Evolutionary conservation across 768 basidiomycete genomes (phyloP), one percentile per base, ranked within the genome.

Genomic region (Porpolomopsis calyptriformis): DNA sequence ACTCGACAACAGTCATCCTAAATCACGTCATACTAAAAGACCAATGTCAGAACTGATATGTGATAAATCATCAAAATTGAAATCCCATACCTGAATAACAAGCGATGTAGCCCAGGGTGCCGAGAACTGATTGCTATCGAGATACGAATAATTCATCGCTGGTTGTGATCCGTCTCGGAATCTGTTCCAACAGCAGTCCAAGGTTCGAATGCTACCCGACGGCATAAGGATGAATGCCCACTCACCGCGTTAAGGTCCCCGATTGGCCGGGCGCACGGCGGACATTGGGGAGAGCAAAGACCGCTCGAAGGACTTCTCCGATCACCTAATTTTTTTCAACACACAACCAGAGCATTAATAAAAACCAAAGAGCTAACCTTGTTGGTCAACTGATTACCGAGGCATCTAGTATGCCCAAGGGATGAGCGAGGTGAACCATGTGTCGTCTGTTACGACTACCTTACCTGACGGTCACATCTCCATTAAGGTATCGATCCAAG

Each of bases 251-350:
- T 25, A 90, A 73, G 10, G 46, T 52, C 0, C 87, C 87, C 4
- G 82, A 85, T 39, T 72, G 68, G 1, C 79, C 80, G 1, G 82
- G 83, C 3, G 77, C 84, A 39, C 83, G 80, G 27, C 72, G 67
- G 37, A 89, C 52, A 41, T 77, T 77, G 20, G 71, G 63, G 35
- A 75, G 68, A 27, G 69, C 69, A 49, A 79, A 79, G 19, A 89
- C 64, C 3, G 74, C 79, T 16, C 77, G 77, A n/a, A 89, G 62
- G 12, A 78, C 74, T 53, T 81, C 72, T 19, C 68, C 64, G 51
- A 83, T 64, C 45, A 80, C 70, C 73, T 80, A 33, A 43, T 14
- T 46, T 35, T 25, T 3, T 12, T 27, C 38, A 9, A 11, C 19
- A 31, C 5, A 11, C 24, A 25, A 12, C 16, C 3, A 11, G 26